phyloP scores from a whole-genome alignment of 2,329 filamentous ascomycete species.

The Cladorrhinum sp. region DNA sequence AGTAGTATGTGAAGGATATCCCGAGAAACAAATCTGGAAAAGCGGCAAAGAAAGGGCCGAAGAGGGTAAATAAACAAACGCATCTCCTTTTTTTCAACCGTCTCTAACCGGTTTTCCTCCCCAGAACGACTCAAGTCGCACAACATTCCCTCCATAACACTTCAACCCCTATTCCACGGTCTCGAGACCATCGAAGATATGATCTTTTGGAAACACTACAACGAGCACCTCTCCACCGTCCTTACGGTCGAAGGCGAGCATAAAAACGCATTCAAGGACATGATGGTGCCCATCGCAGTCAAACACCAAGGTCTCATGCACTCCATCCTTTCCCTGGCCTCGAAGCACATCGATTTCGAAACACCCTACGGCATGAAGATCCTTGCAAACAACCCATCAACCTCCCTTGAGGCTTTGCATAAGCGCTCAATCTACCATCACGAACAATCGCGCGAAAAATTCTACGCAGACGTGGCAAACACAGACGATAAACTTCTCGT shows the following conservation, averaged over 20 bases:
- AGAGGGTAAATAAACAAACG: conserved; percentile 50
- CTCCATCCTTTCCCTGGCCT: conserved; percentile 78
- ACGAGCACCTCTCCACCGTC: conserved; percentile 72
- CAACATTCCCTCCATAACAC: conserved; percentile 51
- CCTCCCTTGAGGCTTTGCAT: conserved; percentile 45
- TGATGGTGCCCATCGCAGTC: conserved; percentile 77
- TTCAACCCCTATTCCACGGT: conserved; percentile 70
- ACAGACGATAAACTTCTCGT: conserved; percentile 43
- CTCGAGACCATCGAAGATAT: conserved; percentile 78
- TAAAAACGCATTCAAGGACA: conserved; percentile 81
- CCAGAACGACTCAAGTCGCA: conserved; percentile 48
- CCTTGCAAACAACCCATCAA: conserved; percentile 47
- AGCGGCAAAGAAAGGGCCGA: conserved; percentile 75
- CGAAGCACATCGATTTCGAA: conserved; percentile 67
- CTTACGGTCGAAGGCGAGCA: conserved; percentile 78
- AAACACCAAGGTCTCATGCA: conserved; percentile 84
- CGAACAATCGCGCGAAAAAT: conserved; percentile 50
- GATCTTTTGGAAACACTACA: conserved; percentile 80
- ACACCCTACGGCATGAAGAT: conserved; percentile 55
- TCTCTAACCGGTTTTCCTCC: conserved; percentile 6
- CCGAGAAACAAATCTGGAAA: conserved; percentile 81
- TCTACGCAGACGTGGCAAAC: conserved; percentile 45
- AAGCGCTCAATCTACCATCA: conserved; percentile 55
- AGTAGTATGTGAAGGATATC: conserved; percentile 86
- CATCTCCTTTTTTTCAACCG: background rate